Percentiles rank a stretch among this genome's conserved stretches.
Evolutionary conservation across 345 rosid species (phyloP).

Genomic region (Cardamine chenopodiifolia): DNA sequence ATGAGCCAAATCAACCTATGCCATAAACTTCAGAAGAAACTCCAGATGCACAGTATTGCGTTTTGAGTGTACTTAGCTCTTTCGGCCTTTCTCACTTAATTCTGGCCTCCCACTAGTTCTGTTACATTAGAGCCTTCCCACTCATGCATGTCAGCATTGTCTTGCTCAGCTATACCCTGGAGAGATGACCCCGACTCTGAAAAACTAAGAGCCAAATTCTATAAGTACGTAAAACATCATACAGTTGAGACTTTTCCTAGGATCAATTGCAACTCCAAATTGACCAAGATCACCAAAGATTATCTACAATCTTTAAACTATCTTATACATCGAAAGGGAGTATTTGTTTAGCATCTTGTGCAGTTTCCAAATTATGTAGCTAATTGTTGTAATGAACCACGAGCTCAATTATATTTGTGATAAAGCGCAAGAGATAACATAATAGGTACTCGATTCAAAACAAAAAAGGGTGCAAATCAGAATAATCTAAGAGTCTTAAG

Average conservation of each 20-base stretch:
- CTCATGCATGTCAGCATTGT: neutral
- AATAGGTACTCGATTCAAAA: constrained; percentile 29
- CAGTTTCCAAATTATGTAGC: neutral
- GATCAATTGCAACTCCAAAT: no score
- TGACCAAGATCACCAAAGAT: neutral
- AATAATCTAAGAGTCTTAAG: constrained; percentile 30
- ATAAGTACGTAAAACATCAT: no score
- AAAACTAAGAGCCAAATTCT: no score
- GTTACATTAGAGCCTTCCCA: neutral
- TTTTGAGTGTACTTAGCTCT: no score
- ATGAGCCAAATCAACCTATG: neutral
- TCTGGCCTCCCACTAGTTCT: no score
- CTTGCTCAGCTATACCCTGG: no score
- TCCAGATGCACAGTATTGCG: neutral
- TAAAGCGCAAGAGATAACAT: neutral
- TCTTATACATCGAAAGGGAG: neutral
- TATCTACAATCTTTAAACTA: no score
- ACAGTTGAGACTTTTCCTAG: no score
- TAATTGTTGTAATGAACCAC: neutral
- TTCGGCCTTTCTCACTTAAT: no score
- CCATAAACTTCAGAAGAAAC: neutral
- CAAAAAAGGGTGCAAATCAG: constrained; percentile 28
- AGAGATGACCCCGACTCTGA: no score
- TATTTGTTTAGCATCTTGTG: neutral
- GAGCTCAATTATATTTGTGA: neutral